Conservation (phyloP, 1,139 yeast species). For the Yamadazyma friedrichii region DNA sequence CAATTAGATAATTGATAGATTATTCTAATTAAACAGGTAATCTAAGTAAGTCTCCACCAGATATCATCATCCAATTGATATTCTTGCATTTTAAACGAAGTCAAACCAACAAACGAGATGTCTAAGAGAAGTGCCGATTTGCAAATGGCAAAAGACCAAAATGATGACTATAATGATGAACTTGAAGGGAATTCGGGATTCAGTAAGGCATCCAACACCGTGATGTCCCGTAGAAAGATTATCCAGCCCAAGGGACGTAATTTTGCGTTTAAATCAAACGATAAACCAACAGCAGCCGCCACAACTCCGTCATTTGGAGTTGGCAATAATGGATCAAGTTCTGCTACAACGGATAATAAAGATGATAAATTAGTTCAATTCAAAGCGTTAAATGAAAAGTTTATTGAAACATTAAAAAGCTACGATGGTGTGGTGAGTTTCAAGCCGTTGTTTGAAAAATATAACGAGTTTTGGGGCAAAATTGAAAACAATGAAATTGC, state of each 20-base stretch:
- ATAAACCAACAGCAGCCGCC: conserved; percentile 1
- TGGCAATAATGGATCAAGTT: neutral
- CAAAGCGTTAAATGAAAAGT: conserved; percentile 69
- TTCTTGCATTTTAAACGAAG: no score
- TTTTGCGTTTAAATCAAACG: conserved; percentile 8
- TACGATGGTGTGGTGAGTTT: conserved; percentile 61
- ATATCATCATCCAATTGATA: no score
- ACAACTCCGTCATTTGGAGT: neutral
- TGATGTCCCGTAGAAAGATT: conserved; percentile 67
- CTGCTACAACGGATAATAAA: conserved; percentile 1
- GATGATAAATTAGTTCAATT: conserved; percentile 39
- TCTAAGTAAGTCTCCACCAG: no score
- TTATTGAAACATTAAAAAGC: conserved; percentile 48
- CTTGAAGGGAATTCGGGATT: conserved; percentile 31
- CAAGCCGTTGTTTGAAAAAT: conserved; percentile 56
- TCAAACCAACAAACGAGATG: no score
- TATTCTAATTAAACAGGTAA: no score
- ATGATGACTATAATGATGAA: conserved; percentile 14
- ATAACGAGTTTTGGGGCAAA: conserved; percentile 52
- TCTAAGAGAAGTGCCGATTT: conserved; percentile 67
- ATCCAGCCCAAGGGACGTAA: conserved; percentile 51
- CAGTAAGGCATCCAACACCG: conserved; percentile 58
- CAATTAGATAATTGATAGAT: no score
- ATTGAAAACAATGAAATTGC: conserved; percentile 1
- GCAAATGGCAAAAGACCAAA: conserved; percentile 51